Evolutionary conservation across 352 stramenopile species (phyloP), one percentile per base, ranked within the genome.

Genomic region (Thraustochytrium sp.): DNA sequence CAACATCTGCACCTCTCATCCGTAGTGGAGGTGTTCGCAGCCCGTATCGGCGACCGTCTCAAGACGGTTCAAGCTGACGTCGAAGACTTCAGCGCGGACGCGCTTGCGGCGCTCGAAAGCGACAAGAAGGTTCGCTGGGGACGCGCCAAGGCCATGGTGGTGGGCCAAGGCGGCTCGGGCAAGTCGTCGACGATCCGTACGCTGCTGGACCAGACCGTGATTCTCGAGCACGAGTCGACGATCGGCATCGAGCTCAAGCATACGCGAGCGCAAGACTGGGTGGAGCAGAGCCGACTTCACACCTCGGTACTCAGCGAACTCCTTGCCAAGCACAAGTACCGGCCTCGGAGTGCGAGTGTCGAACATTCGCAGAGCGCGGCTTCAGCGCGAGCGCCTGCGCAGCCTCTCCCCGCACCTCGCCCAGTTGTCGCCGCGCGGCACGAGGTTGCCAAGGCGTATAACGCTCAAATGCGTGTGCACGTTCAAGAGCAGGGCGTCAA

Each of bases 121-220:
- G 34, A 49, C 1, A 9, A 75, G 16, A 37, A 38, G 8, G n/a
- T 44, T 4, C 46, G 53, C 36, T 82, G 72, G 72, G 53, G 72
- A 0, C 36, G 72, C n/a, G 53, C 72, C 55, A 82, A 82, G 53
- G 21, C 34, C 49, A 82, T 82, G 72, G 55, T 82, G 21, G 72
- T 82, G 18, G 72, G 72, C 31, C 13, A 46, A 9, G 72, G 46
- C 8, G 49, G n/a, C 23, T 23, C 49, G 11, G 72, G 72, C 38
- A 82, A 82, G 55, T 76, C 72, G 1, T 73, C 49, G n/a, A 73
- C 55, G 8, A 42, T 82, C n/a, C 72, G 72, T n/a, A 40, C 72
- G 36, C 55, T 82, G 8, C 36, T 82, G 38, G 46, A 3, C 49
- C 36, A 48, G 42, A 5, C 49, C 0, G 5, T 46, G 8, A 46